These are phyloP conservation scores for Astragalus glycyphyllos DNA, from an alignment of 306 rosid species.

Conservation along the genomic window DNA sequence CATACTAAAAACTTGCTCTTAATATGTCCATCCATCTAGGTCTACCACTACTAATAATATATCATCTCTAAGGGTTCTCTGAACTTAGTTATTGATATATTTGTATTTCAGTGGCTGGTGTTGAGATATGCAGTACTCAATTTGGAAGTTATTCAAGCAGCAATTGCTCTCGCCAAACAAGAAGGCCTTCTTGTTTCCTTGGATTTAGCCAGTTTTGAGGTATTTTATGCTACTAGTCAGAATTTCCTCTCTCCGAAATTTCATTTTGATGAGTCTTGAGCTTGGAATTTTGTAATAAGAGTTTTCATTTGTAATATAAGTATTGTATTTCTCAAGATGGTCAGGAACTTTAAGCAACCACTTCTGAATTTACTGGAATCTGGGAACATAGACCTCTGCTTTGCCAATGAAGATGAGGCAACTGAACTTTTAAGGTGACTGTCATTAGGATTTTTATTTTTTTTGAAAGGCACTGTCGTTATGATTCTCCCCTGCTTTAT, in stretches of 20 bases:
- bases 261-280: slow-evolving; percentile 5
- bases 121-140: slow-evolving; percentile 76
- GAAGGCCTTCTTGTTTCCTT: slow-evolving; percentile 86
- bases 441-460: slow-evolving; percentile 32
- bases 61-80: slow-evolving; percentile 34
- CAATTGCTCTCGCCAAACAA: slow-evolving; percentile 82
- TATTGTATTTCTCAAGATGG: slow-evolving; percentile 65
- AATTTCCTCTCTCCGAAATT: background rate
- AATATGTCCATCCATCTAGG: slow-evolving; percentile 22
- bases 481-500: slow-evolving; percentile 13
- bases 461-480: too few relatives aligned
- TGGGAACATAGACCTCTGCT: slow-evolving; percentile 85
- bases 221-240: slow-evolving; percentile 41
- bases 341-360: slow-evolving; percentile 69
- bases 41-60: slow-evolving; percentile 41
- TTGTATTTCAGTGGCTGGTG: slow-evolving; percentile 83
- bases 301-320: slow-evolving; percentile 11
- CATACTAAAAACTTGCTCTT: slow-evolving; percentile 22
- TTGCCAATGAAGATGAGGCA: slow-evolving; percentile 98
- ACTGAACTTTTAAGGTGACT: slow-evolving; percentile 84
- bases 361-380: slow-evolving; percentile 77
- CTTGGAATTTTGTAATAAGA: background rate
- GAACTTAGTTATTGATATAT: slow-evolving; percentile 44
- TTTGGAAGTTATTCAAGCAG: slow-evolving; percentile 85
- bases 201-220: slow-evolving; percentile 99